These are phyloP conservation scores for Corymbia calophylla DNA, from an alignment of 441 rosid species.

Conservation along the genomic window DNA sequence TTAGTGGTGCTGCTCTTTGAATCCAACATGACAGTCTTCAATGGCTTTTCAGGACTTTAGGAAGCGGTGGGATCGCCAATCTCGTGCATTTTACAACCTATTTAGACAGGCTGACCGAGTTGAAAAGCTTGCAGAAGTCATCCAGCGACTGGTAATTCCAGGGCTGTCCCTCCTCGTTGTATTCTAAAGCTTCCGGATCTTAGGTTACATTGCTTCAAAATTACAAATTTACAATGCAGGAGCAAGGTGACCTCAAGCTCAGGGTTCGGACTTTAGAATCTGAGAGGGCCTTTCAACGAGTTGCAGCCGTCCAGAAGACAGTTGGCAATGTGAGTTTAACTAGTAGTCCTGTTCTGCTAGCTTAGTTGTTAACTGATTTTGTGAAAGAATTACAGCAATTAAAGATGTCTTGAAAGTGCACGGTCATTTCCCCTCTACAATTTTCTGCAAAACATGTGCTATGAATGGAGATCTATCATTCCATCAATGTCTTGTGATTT, in stretches of 20 bases:
- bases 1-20: background rate
- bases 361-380: background rate
- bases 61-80: slow-evolving; percentile 94
- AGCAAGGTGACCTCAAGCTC: slow-evolving; percentile 99
- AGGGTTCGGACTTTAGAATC: slow-evolving; percentile 90
- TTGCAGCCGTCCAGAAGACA: slow-evolving; percentile 91
- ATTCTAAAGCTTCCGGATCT: background rate
- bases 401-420: background rate
- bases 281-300: slow-evolving; percentile 97
- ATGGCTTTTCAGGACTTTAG: slow-evolving; percentile 61
- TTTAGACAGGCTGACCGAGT: slow-evolving; percentile 98
- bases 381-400: background rate
- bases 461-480: background rate
- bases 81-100: slow-evolving; percentile 87
- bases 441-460: background rate
- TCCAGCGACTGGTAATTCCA: slow-evolving; percentile 71
- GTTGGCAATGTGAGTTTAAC: slow-evolving; percentile 81
- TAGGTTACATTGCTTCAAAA: background rate
- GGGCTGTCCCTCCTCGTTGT: background rate
- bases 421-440: background rate
- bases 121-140: slow-evolving; percentile 81
- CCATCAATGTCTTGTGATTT: background rate
- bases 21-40: background rate
- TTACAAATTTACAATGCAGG: slow-evolving; percentile 34
- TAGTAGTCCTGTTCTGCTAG: background rate